Evolutionary conservation across 192 early-diverging fungal species (phyloP), one percentile per base, ranked within the genome.

Genomic region (Backusella mclennaniae): DNA sequence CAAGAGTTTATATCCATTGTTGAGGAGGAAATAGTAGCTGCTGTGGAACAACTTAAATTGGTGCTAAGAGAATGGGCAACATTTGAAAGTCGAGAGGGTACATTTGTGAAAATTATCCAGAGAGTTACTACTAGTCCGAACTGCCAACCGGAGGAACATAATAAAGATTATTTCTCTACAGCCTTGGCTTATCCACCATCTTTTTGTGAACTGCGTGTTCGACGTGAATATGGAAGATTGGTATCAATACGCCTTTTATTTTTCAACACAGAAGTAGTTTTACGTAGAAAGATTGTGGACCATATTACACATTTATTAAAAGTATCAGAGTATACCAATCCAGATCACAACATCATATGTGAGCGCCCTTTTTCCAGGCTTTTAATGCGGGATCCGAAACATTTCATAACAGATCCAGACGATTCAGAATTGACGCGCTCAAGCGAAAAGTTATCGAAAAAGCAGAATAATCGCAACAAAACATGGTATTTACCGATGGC

Each of bases 321-420:
- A 15, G 21, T 31, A 11, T 39, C 68, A 4, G 68, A 76, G 4
- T 12, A 35, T 29, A 59, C 75, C 1, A 70, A 69, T 4, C 21
- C 35, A 7, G 35, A 36, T 26, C 35, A 49, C 14, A 71, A 46
- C n/a, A 69, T 41, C 12, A 73, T 82, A 35, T 87, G 86, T 74
- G 49, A 79, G 19, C 77, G 86, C 33, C 86, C 86, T 0, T 76
- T 87, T 19, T 75, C 80, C 19, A 73, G 80, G 3, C 66, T 87
- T n/a, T 49, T 87, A 36, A 85, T 87, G 83, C 77, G 86, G 38
- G 84, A 87, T 66, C 3, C 33, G 4, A 71, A 82, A 15, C 81
- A 82, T 66, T 76, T 80, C n/a, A 23, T 44, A 56, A 66, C 71
- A 8, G 42, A 17, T 6, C 36, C 53, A 12, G n/a, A 17, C n/a